Conservation (phyloP, 2,329 filamentous ascomycete species). For the Claviceps humidiphila region DNA sequence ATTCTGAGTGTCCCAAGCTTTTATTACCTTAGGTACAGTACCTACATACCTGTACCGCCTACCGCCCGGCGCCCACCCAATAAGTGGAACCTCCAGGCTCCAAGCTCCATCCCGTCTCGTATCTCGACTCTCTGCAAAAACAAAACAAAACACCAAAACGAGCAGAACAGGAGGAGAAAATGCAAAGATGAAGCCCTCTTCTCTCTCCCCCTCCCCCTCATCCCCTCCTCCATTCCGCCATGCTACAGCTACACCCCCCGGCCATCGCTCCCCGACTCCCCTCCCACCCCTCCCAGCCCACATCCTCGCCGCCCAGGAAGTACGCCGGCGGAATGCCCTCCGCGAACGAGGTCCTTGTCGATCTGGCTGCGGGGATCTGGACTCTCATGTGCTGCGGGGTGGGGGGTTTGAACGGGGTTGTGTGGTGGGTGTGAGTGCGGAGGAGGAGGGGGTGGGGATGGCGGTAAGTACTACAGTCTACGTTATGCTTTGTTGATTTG, state of each 20-base stretch:
- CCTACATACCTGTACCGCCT: too few species aligned
- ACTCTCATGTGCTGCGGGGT: conserved; percentile 31
- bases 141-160: too few species aligned
- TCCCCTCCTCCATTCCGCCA: conserved; percentile 21
- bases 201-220: conserved; percentile 18
- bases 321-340: conserved; percentile 19
- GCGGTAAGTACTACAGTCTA: conserved; percentile 21
- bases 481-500: too few species aligned
- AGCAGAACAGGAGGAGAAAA: too few species aligned
- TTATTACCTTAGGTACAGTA: too few species aligned
- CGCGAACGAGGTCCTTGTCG: conserved; percentile 17
- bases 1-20: too few species aligned
- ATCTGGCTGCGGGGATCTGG: conserved; percentile 35
- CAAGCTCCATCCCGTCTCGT: too few species aligned
- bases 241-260: not conserved
- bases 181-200: too few species aligned
- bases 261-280: conserved; percentile 6
- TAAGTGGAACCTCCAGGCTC: too few species aligned
- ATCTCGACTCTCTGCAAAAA: too few species aligned
- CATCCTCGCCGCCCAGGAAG: conserved; percentile 27
- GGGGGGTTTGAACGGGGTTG: conserved; percentile 38
- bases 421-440: conserved; percentile 40
- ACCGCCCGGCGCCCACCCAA: too few species aligned
- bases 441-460: conserved; percentile 35
- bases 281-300: conserved; percentile 32